Conservation (phyloP, 176 grass and related monocot genomes). For the Cenchrus fungigraminus region DNA sequence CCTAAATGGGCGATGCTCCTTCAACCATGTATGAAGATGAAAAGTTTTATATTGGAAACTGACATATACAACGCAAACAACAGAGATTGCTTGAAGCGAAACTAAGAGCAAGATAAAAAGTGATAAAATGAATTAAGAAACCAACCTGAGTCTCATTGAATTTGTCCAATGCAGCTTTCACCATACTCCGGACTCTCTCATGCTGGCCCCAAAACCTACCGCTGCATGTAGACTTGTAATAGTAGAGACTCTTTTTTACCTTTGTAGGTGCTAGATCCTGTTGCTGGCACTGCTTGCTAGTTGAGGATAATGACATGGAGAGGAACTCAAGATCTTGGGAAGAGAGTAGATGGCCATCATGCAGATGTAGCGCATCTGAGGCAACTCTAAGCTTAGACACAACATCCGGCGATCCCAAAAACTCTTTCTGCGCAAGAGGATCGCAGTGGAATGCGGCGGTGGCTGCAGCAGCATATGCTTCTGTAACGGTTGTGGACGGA, state of each 20-base stretch:
- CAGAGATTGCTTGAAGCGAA: background rate
- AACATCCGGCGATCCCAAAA: background rate
- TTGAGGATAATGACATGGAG: background rate
- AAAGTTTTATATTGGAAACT: background rate
- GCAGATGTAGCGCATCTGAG: background rate
- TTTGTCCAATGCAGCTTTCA: conserved; percentile 6
- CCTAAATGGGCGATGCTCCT: background rate
- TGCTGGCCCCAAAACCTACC: background rate
- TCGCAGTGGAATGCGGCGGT: background rate
- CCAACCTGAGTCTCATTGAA: background rate
- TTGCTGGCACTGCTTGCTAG: background rate
- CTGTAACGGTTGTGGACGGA: background rate
- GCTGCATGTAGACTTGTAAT: background rate
- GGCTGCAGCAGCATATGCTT: conserved; percentile 1
- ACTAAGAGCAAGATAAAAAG: background rate
- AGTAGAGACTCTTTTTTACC: background rate
- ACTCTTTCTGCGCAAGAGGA: conserved; percentile 19
- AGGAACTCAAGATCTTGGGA: background rate
- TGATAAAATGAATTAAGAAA: background rate
- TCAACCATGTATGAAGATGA: background rate
- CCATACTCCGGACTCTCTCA: background rate
- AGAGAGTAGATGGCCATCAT: background rate
- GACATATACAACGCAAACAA: background rate
- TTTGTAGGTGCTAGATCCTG: background rate
- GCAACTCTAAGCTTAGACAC: background rate